Base-by-base conservation (phyloP, 2,329 filamentous ascomycete genomes). In the Ophiosphaerella narmari region DNA sequence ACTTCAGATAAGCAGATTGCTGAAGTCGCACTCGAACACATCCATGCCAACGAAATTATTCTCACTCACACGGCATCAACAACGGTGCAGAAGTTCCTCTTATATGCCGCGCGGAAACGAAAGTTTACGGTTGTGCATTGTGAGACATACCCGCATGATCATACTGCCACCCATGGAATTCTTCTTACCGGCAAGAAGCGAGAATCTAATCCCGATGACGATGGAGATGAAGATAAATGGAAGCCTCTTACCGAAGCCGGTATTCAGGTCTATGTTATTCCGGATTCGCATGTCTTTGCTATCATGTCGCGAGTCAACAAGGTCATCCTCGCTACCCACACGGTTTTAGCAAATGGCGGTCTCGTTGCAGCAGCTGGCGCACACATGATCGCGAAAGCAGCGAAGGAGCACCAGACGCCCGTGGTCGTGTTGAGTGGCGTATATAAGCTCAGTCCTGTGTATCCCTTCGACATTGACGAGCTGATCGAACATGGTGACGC, bases 241-340 rank as follows among this genome's bases (percentile, higher is more conserved):
- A 96, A 94, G 74, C 86, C 91, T 40, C 81, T 97, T 52, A 86
- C 84, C 4, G 83, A 86, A 1, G 84, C 87, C 32, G 92, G 92
- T 23, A 89, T 95, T 47, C 88, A 85, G 1, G 88, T 96, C 36
- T 89, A 97, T 61, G 83, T 90, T 52, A 86, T 97, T 47, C 86
- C 90, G 37, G 92, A 96, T 73, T 88, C 86, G 7, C 89, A 91
- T 8, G 83, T 96, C 46, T 95, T 92, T 77, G 91, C 92, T 1
- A 89, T 97, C 65, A 97, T 99, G 90, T 89, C 92, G 7, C 86
- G 89, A 52, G 90, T 97, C 63, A 95, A 93, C 80, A 97, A 97
- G 77, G 93, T 99, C 54, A 89, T 99, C 41, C 80, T 99, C 6
- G 88, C 89, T 11, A 93, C 93, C 5, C 88, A 92, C 66, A 88